Percentiles rank a stretch among this genome's conserved stretches.
These are phyloP conservation scores for Geotrichum siamense DNA, from an alignment of 1,139 yeast genomes.

Conservation along the genomic window DNA sequence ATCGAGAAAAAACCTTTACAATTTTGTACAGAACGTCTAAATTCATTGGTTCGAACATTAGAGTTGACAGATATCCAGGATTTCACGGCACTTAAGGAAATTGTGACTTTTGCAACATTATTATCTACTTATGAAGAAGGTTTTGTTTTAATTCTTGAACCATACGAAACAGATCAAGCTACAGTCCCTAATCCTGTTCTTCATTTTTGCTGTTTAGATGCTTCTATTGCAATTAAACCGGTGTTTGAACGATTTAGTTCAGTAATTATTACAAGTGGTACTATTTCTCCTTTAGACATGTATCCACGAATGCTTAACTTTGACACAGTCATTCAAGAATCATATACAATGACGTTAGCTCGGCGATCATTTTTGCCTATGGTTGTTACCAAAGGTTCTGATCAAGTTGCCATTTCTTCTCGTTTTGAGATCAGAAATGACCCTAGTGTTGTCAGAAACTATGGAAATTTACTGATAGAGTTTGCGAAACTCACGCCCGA, in stretches of 20 bases:
- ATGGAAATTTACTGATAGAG: conserved; percentile 86
- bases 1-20: conserved; percentile 86
- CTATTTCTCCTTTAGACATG: conserved; percentile 97
- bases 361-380: conserved; percentile 88
- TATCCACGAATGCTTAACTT: conserved; percentile 95
- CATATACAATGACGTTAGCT: conserved; percentile 92
- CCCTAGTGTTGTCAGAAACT: conserved; percentile 94
- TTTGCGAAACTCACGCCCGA: conserved; percentile 95
- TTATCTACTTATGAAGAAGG: conserved; percentile 94
- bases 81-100: conserved; percentile 84
- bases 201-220: conserved; percentile 91
- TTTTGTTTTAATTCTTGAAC: conserved; percentile 84
- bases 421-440: conserved; percentile 95
- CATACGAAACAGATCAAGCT: conserved; percentile 93
- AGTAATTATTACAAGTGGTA: conserved; percentile 92
- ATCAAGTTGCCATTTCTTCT: conserved; percentile 93
- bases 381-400: conserved; percentile 95
- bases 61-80: conserved; percentile 88
- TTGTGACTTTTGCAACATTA: conserved; percentile 93
- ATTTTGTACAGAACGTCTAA: conserved; percentile 85
- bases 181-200: conserved; percentile 97
- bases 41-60: conserved; percentile 78
- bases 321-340: conserved; percentile 88
- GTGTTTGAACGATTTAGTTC: conserved; percentile 92
- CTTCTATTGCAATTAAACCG: conserved; percentile 95